These are phyloP conservation scores for Stagonosporopsis vannaccii DNA, from an alignment of 2,329 filamentous ascomycete species.

Conservation along the genomic window DNA sequence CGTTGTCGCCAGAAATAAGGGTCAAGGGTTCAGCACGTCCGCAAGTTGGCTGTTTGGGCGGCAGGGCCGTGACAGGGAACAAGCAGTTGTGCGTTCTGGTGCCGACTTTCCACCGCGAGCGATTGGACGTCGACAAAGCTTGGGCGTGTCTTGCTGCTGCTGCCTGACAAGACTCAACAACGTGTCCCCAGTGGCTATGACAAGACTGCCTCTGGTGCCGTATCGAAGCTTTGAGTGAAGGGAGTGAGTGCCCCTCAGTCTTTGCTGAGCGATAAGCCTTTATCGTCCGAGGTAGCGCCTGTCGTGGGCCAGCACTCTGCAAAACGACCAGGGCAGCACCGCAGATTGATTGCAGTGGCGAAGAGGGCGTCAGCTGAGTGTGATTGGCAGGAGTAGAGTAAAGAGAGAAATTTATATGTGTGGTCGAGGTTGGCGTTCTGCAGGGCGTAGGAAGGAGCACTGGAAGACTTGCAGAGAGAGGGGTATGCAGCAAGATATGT, in stretches of 20 bases:
- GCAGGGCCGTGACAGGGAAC: conserved; percentile 40
- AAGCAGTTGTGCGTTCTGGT: conserved; percentile 33
- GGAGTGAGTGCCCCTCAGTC: conserved; percentile 33
- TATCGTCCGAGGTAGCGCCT: conserved; percentile 43
- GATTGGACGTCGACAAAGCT: conserved; percentile 41
- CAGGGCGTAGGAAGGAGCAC: conserved; percentile 19
- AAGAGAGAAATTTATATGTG: background rate
- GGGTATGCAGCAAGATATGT: conserved; percentile 47
- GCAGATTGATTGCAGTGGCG: background rate
- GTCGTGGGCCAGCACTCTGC: conserved; percentile 25
- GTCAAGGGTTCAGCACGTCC: conserved; percentile 28
- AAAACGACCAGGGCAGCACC: conserved; percentile 14
- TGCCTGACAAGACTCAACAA: conserved; percentile 41
- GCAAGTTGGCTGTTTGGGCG: conserved; percentile 33
- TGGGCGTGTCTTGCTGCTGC: conserved; percentile 32
- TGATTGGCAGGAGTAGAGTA: background rate
- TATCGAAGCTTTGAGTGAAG: conserved; percentile 19
- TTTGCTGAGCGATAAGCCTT: conserved; percentile 42
- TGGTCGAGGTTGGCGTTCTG: conserved; percentile 17
- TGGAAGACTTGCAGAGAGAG: conserved; percentile 33
- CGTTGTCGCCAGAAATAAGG: conserved; percentile 28
- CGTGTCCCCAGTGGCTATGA: conserved; percentile 10
- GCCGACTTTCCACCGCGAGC: conserved; percentile 29
- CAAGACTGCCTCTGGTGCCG: conserved; percentile 14
- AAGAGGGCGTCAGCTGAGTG: background rate